Evolutionary conservation across 371 early-diverging fungal species (phyloP), one percentile per base, ranked within the genome.

Genomic region (Aphelidium insulamus): DNA sequence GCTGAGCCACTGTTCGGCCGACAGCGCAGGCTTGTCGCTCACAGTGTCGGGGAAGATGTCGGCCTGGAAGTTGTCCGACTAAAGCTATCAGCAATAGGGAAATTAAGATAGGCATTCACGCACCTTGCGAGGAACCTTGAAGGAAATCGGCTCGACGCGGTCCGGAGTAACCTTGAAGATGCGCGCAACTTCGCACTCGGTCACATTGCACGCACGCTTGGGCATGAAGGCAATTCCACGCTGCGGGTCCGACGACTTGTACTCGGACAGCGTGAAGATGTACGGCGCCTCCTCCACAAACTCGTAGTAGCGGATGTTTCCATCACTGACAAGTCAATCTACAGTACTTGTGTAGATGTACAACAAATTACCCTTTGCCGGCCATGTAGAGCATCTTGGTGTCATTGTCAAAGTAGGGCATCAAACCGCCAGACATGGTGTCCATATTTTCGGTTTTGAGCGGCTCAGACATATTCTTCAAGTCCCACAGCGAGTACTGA

Each of bases 221-320:
- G 97, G 91, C 56, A 94, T 55, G 48, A 83, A 86, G 22, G 64
- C 74, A 48, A 95, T 61, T 30, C 95, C 97, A 44, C 95, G 79
- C 49, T 86, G 87, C 36, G 92, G 88, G 17, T 85, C 86, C 16
- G 66, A 51, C 18, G 90, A 82, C 44, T 81, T 68, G 59, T 67
- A 85, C 48, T 86, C 87, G 33, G 82, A 70, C 20, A 95, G 50
- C n/a, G n/a, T n/a, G n/a, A n/a, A n/a, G 33, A 46, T 53, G 60
- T 65, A 72, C 39, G 94, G 45, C 27, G 63, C 69, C 40, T 77
- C 76, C 45, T 77, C 75, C 31, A 81, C 88, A 31, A 72, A 85
- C 57, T 95, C 97, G 51, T 74, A 95, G 64, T 94, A 94, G 26
- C 90, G 75, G 48, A 95, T 91, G 54, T 85, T 92, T 30, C 91